These are phyloP conservation scores for Globomyces sp. DNA, from an alignment of 371 early-diverging fungal species.

Conservation along the genomic window DNA sequence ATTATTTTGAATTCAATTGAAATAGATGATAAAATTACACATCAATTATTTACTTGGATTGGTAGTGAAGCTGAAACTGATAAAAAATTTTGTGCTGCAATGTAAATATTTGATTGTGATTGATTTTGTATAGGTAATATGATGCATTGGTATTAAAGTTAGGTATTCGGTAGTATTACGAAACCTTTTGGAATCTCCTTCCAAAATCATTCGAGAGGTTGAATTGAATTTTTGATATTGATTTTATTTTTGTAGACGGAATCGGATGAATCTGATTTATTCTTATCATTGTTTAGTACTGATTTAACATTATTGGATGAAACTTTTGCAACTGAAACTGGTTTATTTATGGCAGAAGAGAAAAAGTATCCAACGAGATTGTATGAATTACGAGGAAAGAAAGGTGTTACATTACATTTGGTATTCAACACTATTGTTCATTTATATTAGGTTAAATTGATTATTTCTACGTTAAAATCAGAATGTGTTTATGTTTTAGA, in stretches of 20 bases:
- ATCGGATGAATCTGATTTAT: conserved; percentile 41
- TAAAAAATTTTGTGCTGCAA: conserved; percentile 50
- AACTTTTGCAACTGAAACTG: conserved; percentile 34
- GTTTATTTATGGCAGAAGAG: conserved; percentile 36
- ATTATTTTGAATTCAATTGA: conserved; percentile 27
- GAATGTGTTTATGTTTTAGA: conserved; percentile 40
- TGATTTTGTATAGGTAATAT: too few species aligned
- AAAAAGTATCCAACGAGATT: conserved; percentile 34
- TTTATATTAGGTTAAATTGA: conserved; percentile 29
- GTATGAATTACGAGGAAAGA: conserved; percentile 34
- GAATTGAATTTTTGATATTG: neutral
- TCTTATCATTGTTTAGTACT: conserved; percentile 35
- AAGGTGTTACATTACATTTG: conserved; percentile 20
- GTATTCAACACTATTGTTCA: conserved; percentile 16
- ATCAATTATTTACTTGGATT: conserved; percentile 45
- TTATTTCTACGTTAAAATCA: conserved; percentile 23
- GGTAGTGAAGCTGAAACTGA: conserved; percentile 46
- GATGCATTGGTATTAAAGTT: too few species aligned
- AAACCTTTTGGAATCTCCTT: conserved; percentile 31
- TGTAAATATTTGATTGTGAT: conserved; percentile 22
- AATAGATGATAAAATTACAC: conserved; percentile 12
- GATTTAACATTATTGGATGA: conserved; percentile 25
- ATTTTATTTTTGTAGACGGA: conserved; percentile 17
- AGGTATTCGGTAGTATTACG: conserved; percentile 38
- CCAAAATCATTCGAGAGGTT: conserved; percentile 29